phyloP scores from a whole-genome alignment of 2,329 filamentous ascomycete species.

The Alternaria angustiovoidea region DNA sequence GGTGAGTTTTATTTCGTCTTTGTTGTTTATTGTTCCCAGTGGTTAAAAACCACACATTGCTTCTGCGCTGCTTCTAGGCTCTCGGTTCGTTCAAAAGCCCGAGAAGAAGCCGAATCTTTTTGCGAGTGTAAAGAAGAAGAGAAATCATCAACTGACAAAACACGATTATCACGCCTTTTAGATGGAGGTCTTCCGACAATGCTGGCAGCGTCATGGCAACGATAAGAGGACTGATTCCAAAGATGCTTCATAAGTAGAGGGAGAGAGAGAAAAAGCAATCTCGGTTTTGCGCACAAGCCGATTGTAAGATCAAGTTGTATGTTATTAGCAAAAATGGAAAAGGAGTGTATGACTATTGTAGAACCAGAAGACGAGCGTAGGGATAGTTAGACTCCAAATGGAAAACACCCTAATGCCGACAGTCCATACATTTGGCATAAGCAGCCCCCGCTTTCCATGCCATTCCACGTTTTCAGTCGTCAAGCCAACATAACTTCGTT shows the following conservation, averaged over 20 bases:
- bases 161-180: constrained; percentile 48
- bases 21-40: neutral
- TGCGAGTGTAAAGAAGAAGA: neutral
- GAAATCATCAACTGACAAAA: too few relatives aligned
- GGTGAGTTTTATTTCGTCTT: constrained; percentile 62
- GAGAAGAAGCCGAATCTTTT: too few relatives aligned
- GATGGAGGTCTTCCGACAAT: constrained; percentile 90
- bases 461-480: too few relatives aligned
- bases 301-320: neutral
- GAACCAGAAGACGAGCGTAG: too few relatives aligned
- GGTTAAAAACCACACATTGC: neutral
- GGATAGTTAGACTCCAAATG: too few relatives aligned
- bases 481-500: too few relatives aligned
- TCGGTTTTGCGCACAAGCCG: neutral
- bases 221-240: constrained; percentile 81
- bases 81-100: too few relatives aligned
- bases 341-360: neutral
- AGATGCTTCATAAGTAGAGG: constrained; percentile 57
- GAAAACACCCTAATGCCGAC: too few relatives aligned
- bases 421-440: too few relatives aligned
- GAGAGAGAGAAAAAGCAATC: neutral
- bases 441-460: too few relatives aligned
- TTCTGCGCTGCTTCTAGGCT: neutral
- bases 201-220: constrained; percentile 92
- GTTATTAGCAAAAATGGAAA: neutral